Percentiles rank a stretch among this genome's conserved stretches.
Conservation (phyloP, 805 yeast species). For the Ogataea trehalophila region DNA sequence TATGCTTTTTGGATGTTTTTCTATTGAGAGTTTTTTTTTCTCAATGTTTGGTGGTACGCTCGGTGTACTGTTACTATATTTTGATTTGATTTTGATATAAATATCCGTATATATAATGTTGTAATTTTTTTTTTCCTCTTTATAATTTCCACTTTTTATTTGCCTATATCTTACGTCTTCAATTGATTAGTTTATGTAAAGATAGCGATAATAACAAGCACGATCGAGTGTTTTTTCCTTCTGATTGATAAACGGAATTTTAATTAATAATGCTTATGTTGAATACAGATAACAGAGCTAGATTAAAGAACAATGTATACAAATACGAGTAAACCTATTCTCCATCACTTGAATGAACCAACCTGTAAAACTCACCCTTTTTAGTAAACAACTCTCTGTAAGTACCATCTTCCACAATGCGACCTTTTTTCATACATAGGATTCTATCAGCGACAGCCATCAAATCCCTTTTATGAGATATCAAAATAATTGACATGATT, state of each 20-base stretch:
- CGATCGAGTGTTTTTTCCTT: neutral
- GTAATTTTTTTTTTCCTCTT: neutral
- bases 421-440: slow-evolving; percentile 46
- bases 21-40: neutral
- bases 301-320: neutral
- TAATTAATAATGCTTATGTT: no score
- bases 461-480: slow-evolving; percentile 72
- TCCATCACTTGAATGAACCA: neutral
- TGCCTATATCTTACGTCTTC: neutral
- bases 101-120: neutral
- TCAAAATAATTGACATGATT: slow-evolving; percentile 44
- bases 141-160: neutral
- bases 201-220: neutral
- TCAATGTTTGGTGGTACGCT: no score
- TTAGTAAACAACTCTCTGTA: slow-evolving; percentile 10
- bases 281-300: neutral
- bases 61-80: no score
- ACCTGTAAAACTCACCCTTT: slow-evolving; percentile 7
- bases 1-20: neutral
- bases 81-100: no score
- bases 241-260: no score
- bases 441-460: slow-evolving; percentile 53
- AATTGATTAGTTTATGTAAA: neutral
- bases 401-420: slow-evolving; percentile 41
- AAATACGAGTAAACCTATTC: neutral